Base-by-base conservation (phyloP, 345 rosid genomes). In the Clausena lansium region DNA sequence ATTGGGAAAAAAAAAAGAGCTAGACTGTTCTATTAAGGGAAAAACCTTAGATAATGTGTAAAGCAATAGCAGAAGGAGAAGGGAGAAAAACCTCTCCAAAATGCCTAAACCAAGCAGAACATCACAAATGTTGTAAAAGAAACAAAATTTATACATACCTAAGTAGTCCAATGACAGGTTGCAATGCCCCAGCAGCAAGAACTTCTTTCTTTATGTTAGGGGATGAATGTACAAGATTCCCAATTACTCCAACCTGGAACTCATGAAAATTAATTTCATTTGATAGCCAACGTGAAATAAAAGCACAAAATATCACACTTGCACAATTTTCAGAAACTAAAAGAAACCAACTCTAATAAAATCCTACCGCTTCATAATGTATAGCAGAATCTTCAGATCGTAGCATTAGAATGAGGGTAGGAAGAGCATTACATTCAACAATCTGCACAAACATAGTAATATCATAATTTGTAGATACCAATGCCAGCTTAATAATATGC, bases 341-440 rank as follows among this genome's bases (percentile, higher is more conserved):
- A 54, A 57, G 38, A n/a, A 41, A 35, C 17, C 41, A 50, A 75
- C 5, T 67, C 15, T 28, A 11, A 66, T 38, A 82, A 75, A 30
- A 81, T 61, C 93, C 80, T 89, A 96, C 99, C 85, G 97, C 97
- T 88, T 96, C 99, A 88, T 96, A 96, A 83, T 96, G 99, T 82
- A 96, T 96, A 69, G 97, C 98, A 87, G 97, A 87, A 87, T 92
- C 99, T 83, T 96, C 98, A 47, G 99, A 96, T 80, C 95, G 87
- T 78, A 96, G 86, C 99, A 96, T 96, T 70, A 94, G 79, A 79
- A 96, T 96, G 76, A 96, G 98, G 6, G 93, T 91, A 27, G 99
- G 97, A 82, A 96, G 97, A 39, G 99, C 97, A 84, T 89, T 87
- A 80, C 92, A 91, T 73, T 92, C 98, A 75, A 96, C 98, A 76